Conservation (phyloP, 129 eudicot genomes). For the Mikania micrantha region DNA sequence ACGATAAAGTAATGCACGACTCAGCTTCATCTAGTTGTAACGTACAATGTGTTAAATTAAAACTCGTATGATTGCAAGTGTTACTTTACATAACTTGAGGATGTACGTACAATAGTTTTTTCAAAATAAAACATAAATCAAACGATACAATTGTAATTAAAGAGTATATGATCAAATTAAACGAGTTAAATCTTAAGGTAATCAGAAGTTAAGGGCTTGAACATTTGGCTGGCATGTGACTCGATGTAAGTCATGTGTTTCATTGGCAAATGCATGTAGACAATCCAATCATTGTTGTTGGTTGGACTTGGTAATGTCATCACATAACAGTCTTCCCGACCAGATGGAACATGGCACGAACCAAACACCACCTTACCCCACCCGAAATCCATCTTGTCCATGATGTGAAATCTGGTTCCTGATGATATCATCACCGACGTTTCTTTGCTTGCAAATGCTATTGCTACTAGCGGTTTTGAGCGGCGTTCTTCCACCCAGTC, state of each 20-base stretch:
- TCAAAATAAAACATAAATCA: neutral
- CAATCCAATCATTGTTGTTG: constrained; percentile 58
- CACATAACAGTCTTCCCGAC: constrained; percentile 36
- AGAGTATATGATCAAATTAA: neutral
- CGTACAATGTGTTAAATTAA: no score
- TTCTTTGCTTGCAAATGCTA: constrained; percentile 20
- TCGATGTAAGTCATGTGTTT: constrained; percentile 44
- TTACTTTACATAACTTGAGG: neutral
- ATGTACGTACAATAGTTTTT: neutral
- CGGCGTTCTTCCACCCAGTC: constrained; percentile 70
- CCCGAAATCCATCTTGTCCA: constrained; percentile 49
- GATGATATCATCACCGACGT: constrained; percentile 49
- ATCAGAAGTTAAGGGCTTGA: constrained; percentile 34
- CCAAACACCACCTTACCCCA: constrained; percentile 58
- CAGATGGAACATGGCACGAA: constrained; percentile 52
- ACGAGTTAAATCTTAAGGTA: constrained; percentile 20
- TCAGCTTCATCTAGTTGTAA: no score
- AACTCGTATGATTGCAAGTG: no score
- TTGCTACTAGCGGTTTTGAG: constrained; percentile 30
- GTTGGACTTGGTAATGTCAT: constrained; percentile 51
- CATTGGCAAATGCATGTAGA: constrained; percentile 46
- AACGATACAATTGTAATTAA: neutral
- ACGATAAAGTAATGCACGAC: no score
- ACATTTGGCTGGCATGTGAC: constrained; percentile 25
- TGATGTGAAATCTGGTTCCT: constrained; percentile 35